These are phyloP conservation scores for Neurospora sp. DNA, from an alignment of 2,329 filamentous ascomycete genomes.

Conservation along the genomic window DNA sequence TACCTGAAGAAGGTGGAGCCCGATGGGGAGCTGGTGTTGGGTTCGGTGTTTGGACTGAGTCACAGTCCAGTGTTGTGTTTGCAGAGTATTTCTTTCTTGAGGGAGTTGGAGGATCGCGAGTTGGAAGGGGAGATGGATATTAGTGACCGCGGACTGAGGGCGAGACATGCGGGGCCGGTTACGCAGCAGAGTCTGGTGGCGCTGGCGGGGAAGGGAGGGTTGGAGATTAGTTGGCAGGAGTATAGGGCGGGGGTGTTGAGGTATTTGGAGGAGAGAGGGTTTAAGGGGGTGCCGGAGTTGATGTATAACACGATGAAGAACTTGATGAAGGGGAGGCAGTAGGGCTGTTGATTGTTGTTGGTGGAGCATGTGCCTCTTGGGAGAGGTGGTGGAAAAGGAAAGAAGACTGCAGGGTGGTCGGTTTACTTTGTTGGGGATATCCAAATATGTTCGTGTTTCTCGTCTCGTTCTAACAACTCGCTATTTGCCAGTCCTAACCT, in stretches of 20 bases:
- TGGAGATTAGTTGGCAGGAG: slow-evolving; percentile 59
- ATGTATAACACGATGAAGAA: slow-evolving; percentile 78
- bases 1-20: slow-evolving; percentile 36
- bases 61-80: slow-evolving; percentile 47
- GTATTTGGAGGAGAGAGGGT: slow-evolving; percentile 53
- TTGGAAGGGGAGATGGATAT: slow-evolving; percentile 33
- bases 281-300: slow-evolving; percentile 56
- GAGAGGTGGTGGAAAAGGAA: background rate
- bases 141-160: slow-evolving; percentile 27
- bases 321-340: slow-evolving; percentile 26
- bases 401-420: background rate
- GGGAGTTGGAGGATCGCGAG: slow-evolving; percentile 47
- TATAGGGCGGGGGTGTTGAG: slow-evolving; percentile 65
- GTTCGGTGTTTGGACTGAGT: slow-evolving; percentile 46
- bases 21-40: slow-evolving; percentile 36
- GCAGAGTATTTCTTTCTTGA: slow-evolving; percentile 44
- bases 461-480: background rate
- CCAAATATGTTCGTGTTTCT: background rate
- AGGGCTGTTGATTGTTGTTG: background rate
- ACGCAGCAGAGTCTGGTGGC: slow-evolving; percentile 54
- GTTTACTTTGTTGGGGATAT: background rate
- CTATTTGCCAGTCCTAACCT: too few species aligned
- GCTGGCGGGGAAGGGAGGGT: slow-evolving; percentile 55
- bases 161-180: slow-evolving; percentile 54
- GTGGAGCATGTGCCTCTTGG: background rate